phyloP scores from a whole-genome alignment of 805 yeast species.

The Starmerella stigmatis region DNA sequence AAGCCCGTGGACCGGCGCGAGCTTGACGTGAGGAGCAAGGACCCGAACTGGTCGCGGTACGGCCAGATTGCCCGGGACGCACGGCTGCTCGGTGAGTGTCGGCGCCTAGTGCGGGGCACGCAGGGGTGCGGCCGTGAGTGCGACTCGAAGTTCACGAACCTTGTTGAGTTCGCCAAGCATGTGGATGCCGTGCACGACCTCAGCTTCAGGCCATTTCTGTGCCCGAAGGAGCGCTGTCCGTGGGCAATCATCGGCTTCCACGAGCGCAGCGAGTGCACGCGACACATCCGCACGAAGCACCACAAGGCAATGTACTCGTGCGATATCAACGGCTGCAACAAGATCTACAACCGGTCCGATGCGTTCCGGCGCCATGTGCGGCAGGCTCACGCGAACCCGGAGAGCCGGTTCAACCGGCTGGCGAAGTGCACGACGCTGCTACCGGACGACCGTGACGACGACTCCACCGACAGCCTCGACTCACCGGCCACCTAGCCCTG shows the following conservation, averaged over 20 bases:
- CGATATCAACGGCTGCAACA: constrained; percentile 18
- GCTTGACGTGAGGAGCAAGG: background rate
- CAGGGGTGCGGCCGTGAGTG: constrained; percentile 24
- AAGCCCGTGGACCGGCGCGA: constrained; percentile 19
- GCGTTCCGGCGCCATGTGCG: constrained; percentile 22
- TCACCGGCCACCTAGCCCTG: too few species aligned
- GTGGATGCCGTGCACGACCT: constrained; percentile 16
- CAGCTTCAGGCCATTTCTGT: constrained; percentile 19
- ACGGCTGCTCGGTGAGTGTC: constrained; percentile 15
- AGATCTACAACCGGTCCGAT: constrained; percentile 21
- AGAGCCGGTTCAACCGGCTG: constrained; percentile 10
- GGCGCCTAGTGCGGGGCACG: constrained; percentile 19
- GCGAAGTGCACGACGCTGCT: constrained; percentile 1
- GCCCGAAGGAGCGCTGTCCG: constrained; percentile 19
- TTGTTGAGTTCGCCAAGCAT: constrained; percentile 16
- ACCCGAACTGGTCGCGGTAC: constrained; percentile 15
- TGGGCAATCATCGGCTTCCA: constrained; percentile 22
- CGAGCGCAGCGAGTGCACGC: constrained; percentile 23
- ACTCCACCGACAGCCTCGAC: background rate
- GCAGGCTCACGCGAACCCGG: constrained; percentile 18
- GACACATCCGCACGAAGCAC: constrained; percentile 22
- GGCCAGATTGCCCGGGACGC: constrained; percentile 11
- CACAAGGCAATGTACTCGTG: constrained; percentile 22
- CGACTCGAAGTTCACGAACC: constrained; percentile 16
- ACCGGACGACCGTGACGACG: background rate